Conservation (phyloP, 73 alveolate genomes). For the Symbiodinium natans region DNA sequence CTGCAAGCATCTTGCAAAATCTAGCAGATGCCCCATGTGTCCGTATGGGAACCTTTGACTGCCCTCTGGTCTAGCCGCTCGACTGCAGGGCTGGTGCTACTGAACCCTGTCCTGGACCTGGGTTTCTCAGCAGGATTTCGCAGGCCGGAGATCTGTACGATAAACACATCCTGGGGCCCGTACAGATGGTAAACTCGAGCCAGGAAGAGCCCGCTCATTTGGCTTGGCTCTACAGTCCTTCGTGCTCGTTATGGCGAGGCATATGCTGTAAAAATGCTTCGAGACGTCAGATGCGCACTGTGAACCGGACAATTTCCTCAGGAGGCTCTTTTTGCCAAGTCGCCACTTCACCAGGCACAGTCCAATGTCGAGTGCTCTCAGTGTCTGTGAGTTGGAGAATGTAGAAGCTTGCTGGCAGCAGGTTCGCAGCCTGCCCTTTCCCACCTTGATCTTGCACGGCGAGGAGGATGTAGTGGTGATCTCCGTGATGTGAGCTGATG, state of each 20-base stretch:
- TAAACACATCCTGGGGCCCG: background rate
- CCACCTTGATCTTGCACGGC: constrained; percentile 76
- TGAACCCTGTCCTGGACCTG: constrained; percentile 72
- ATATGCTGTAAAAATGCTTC: background rate
- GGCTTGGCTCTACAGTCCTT: constrained; percentile 57
- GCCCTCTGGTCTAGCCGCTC: background rate
- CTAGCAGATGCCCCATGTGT: background rate
- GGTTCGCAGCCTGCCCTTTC: constrained; percentile 63
- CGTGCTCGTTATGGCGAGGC: constrained; percentile 78
- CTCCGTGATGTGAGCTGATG: background rate
- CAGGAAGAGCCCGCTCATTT: constrained; percentile 71
- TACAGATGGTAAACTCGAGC: background rate
- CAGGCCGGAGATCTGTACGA: constrained; percentile 21
- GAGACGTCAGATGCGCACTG: no score
- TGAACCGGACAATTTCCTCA: no score
- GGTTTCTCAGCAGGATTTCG: constrained; percentile 60
- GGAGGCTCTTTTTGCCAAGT: constrained; percentile 57
- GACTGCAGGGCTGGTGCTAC: constrained; percentile 26
- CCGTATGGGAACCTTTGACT: background rate
- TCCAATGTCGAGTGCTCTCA: no score
- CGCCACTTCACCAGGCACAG: constrained; percentile 76
- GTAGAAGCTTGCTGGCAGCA: background rate
- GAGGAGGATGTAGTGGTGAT: constrained; percentile 26
- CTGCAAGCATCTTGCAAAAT: background rate
- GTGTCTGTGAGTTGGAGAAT: background rate